Conservation (phyloP, 1,284 basidiomycete genomes). For the Rhodotorula mucilaginosa region DNA sequence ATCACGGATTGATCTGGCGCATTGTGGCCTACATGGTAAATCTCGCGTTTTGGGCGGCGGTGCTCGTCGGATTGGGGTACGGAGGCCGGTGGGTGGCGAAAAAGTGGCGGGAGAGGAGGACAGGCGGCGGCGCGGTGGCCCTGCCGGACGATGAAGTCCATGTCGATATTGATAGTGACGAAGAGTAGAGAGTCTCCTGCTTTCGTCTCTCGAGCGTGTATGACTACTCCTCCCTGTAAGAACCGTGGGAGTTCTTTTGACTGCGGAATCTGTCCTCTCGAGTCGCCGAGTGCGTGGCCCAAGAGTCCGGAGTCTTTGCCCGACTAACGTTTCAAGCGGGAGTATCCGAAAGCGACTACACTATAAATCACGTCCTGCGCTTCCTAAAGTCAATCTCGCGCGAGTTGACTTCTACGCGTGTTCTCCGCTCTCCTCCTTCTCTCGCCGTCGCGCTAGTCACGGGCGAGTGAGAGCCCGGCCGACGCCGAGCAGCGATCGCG, state of each 20-base stretch:
- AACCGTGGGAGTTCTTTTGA: too few species aligned
- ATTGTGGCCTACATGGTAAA: slow-evolving; percentile 2
- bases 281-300: too few species aligned
- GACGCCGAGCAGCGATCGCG: not conserved
- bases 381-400: not conserved
- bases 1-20: not conserved
- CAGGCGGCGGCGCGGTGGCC: not conserved
- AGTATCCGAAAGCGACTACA: too few species aligned
- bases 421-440: not conserved
- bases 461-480: too few species aligned
- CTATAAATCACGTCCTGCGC: not conserved
- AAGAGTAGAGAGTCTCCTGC: not conserved
- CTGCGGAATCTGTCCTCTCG: too few species aligned
- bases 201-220: not conserved
- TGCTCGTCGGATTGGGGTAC: not conserved
- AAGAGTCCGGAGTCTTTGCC: too few species aligned
- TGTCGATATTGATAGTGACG: not conserved
- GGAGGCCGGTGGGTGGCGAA: not conserved
- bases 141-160: not conserved
- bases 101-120: not conserved
- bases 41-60: not conserved
- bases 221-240: too few species aligned
- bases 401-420: not conserved
- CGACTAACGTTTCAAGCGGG: too few species aligned
- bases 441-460: too few species aligned